Evolutionary conservation across 495 filamentous ascomycete species (phyloP), one percentile per base, ranked within the genome.

Genomic region (Daldinia caldariorum): DNA sequence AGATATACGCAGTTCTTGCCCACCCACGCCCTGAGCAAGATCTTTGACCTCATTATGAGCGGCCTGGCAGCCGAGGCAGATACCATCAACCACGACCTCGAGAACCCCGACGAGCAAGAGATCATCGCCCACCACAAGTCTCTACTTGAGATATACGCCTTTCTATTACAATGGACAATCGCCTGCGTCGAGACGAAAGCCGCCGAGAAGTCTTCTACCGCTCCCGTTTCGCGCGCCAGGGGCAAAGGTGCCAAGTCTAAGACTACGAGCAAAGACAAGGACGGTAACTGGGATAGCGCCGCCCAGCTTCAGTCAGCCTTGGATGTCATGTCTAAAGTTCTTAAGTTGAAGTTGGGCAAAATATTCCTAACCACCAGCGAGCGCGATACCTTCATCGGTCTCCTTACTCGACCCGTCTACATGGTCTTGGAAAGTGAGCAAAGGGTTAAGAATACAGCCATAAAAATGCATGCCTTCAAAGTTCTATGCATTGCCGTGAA

Each of bases 341-440:
- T 98, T 80, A 94, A 94, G 80, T 80, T 98, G 74, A 97, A 97
- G 78, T 84, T 99, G 22, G 87, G 89, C 65, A 94, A 91, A 76
- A 92, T 99, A 29, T 98, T 99, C 77, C 74, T 97, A 66, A 98
- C 96, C 0, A 97, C 96, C 0, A 95, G 94, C n/a, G 96, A 98
- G 77, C 86, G 94, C 61, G 94, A 98, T 77, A 97, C 92, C 7
- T 97, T 99, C 70, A 89, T 99, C 58, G 89, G 90, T 49, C 83
- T 99, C 5, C 92, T 99, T 72, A 98, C 95, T 0, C 85, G 94
- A n/a, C 93, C 95, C 7, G 91, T 95, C 3, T 98, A 98, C 77
- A 85, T 97, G 77, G 86, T 99, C 26, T 83, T 99, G 22, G 95
- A 98, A 80, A 97, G 90, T 79, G 95, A 99, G 76, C 89, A 93